Evolutionary conservation across 139 green algal genomes (phyloP).

Genomic region (Pleodorina starrii): DNA sequence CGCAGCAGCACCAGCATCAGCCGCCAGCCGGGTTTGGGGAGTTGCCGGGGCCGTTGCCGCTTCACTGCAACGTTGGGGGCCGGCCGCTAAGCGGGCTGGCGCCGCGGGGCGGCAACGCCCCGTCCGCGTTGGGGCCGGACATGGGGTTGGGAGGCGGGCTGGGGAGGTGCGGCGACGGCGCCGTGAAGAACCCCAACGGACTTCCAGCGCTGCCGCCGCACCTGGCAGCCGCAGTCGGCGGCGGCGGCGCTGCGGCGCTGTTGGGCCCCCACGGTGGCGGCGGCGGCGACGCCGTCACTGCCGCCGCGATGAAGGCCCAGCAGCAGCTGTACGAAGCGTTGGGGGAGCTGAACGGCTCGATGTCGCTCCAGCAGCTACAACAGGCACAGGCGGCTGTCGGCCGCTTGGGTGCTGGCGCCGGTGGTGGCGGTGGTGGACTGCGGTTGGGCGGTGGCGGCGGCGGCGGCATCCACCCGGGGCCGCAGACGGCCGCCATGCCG

Average conservation of each 20-base stretch:
- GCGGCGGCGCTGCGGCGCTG: not conserved
- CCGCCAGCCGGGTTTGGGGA: not conserved
- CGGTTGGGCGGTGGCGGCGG: not conserved
- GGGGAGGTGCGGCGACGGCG: not conserved
- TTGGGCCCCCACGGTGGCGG: too few relatives aligned
- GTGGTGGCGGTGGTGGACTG: not conserved
- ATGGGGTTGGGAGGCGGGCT: not conserved
- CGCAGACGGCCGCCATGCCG: not conserved
- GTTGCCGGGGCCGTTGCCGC: not conserved
- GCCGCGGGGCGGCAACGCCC: too few relatives aligned
- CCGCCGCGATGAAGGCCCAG: slow-evolving; percentile 3
- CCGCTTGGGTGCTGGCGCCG: not conserved
- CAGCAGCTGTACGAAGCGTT: not conserved
- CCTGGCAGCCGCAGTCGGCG: not conserved
- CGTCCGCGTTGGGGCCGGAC: too few relatives aligned
- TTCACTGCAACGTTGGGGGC: not conserved
- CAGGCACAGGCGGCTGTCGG: not conserved
- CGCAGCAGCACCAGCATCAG: not conserved
- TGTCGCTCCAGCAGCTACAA: not conserved
- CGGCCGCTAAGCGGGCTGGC: not conserved
- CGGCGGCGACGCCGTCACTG: not conserved
- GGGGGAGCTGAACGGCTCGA: not conserved
- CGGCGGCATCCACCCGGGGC: not conserved
- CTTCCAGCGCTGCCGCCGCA: not conserved
- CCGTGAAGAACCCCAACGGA: not conserved